Evolutionary conservation across 164 flowering plant genomes (phyloP).

Genomic region (Chloranthus sessilifolius): DNA sequence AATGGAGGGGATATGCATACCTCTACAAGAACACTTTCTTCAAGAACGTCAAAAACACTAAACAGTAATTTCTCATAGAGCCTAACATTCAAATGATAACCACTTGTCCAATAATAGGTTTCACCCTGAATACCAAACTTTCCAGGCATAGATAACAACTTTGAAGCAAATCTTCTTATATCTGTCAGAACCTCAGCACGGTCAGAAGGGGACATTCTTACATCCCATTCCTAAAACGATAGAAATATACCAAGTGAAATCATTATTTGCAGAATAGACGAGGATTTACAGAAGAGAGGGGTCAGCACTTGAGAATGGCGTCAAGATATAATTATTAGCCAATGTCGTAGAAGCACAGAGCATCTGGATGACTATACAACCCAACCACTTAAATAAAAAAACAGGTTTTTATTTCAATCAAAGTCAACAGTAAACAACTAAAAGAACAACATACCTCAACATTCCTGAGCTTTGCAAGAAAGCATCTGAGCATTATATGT

Average conservation of each 20-base stretch:
- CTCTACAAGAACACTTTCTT: conserved; percentile 64
- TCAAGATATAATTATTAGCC: not conserved
- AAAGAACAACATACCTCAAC: conserved; percentile 35
- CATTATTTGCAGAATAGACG: not conserved
- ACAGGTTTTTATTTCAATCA: not conserved
- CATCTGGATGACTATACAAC: not conserved
- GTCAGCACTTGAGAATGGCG: not conserved
- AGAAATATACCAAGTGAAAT: conserved; percentile 6
- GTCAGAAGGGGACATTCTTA: conserved; percentile 39
- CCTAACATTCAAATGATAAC: conserved; percentile 64
- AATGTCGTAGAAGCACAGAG: too few relatives aligned
- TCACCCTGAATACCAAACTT: conserved; percentile 45
- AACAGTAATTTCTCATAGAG: conserved; percentile 66
- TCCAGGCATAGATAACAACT: conserved; percentile 41
- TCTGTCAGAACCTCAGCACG: conserved; percentile 41
- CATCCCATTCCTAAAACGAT: conserved; percentile 52
- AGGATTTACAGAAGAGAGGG: not conserved
- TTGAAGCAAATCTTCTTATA: conserved; percentile 33
- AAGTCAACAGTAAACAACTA: not conserved
- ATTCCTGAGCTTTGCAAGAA: conserved; percentile 45
- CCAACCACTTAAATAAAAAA: not conserved
- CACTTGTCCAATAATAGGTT: conserved; percentile 56
- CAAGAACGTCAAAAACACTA: conserved; percentile 69
- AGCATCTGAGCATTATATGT: conserved; percentile 22
- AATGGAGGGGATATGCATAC: conserved; percentile 22